Evolutionary conservation across 805 yeast genomes (phyloP).

Genomic region (Metschnikowia continentalis): DNA sequence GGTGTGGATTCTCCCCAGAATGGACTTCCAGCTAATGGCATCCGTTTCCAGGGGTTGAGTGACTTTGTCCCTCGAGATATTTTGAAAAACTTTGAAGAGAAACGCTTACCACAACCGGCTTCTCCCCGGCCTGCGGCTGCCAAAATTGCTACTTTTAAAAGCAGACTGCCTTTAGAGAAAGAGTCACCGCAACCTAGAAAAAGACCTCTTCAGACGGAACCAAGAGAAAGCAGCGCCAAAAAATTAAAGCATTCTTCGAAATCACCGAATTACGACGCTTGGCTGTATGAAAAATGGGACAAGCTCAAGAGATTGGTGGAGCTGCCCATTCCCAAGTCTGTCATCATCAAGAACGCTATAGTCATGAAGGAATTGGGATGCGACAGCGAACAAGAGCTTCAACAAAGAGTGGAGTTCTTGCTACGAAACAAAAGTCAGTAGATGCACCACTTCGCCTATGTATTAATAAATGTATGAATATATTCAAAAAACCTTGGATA

Average conservation of each 20-base stretch:
- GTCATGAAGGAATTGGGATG: constrained; percentile 27
- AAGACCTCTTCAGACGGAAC: neutral
- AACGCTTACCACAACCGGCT: neutral
- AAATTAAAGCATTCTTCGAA: constrained; percentile 11
- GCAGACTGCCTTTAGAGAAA: neutral
- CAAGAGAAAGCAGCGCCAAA: constrained; percentile 18
- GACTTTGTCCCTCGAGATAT: neutral
- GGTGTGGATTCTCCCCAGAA: neutral
- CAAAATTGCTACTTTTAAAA: neutral
- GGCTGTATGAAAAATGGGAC: constrained; percentile 33
- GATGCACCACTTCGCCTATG: neutral
- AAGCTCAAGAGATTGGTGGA: constrained; percentile 27
- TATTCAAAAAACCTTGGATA: constrained; percentile 49
- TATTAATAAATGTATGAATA: constrained; percentile 1
- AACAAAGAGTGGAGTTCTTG: constrained; percentile 22
- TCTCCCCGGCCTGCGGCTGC: neutral
- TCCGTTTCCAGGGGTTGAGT: neutral
- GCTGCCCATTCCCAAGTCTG: constrained; percentile 25
- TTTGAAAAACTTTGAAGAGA: neutral
- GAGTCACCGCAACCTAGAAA: neutral
- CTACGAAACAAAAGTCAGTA: neutral
- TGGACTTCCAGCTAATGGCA: neutral
- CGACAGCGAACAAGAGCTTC: constrained; percentile 25
- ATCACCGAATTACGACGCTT: constrained; percentile 8
- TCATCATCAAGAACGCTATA: constrained; percentile 26